Percentiles rank a stretch among this genome's conserved stretches.
Evolutionary conservation across 1,284 basidiomycete genomes (phyloP).

Genomic region (Cryptococcus sp.): DNA sequence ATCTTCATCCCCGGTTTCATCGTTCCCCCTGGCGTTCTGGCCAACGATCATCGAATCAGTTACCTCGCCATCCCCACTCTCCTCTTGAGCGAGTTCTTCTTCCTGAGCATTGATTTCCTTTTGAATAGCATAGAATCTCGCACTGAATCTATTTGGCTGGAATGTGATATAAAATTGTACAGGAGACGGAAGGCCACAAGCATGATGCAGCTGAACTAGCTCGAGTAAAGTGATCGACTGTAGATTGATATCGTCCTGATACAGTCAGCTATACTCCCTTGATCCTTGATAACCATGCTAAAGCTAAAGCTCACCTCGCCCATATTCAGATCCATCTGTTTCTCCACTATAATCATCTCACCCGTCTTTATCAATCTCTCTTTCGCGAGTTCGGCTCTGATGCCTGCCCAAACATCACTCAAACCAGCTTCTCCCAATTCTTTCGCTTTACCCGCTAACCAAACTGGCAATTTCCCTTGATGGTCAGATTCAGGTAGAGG

Average conservation of each 20-base stretch:
- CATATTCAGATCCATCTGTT: slow-evolving; percentile 56
- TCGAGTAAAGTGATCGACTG: slow-evolving; percentile 37
- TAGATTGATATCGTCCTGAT: slow-evolving; percentile 37
- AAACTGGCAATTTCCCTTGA: slow-evolving; percentile 13
- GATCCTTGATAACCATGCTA: neutral
- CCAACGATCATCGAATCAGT: neutral
- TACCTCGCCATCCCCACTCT: neutral
- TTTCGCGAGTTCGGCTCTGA: slow-evolving; percentile 20
- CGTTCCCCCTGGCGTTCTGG: slow-evolving; percentile 2
- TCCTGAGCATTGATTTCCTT: slow-evolving; percentile 54
- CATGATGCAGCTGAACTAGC: slow-evolving; percentile 30
- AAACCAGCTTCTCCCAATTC: slow-evolving; percentile 31
- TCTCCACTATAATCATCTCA: slow-evolving; percentile 34
- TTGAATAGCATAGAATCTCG: slow-evolving; percentile 38
- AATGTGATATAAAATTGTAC: slow-evolving; percentile 34
- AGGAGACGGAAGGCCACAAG: slow-evolving; percentile 36
- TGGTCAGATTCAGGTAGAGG: slow-evolving; percentile 14
- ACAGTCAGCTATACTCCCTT: slow-evolving; percentile 1
- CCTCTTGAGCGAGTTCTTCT: slow-evolving; percentile 41
- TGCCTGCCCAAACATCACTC: slow-evolving; percentile 21
- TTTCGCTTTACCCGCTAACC: slow-evolving; percentile 21
- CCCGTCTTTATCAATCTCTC: slow-evolving; percentile 16
- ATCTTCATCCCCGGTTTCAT: slow-evolving; percentile 4
- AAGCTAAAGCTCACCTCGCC: slow-evolving; percentile 57
- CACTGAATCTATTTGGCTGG: slow-evolving; percentile 35